Evolutionary conservation across 2,329 filamentous ascomycete species (phyloP), one percentile per base, ranked within the genome.

Genomic region (Fusarium continuum): DNA sequence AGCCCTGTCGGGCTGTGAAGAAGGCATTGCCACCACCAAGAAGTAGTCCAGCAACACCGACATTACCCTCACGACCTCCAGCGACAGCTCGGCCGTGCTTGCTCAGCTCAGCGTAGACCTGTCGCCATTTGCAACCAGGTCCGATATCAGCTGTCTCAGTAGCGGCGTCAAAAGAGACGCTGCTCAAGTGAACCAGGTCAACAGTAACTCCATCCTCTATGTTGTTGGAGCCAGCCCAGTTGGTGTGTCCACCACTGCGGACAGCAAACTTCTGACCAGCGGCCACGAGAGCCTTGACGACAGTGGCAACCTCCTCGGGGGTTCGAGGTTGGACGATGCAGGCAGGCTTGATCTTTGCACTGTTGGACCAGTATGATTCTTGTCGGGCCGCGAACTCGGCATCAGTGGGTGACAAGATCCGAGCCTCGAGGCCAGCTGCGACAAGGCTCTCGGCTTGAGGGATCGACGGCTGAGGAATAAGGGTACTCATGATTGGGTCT

Each of bases 121-220:
- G 50, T 4, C 43, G 34, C 82, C 82, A 84, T 9, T 76, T 70
- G 28, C 76, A 74, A 4, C 81, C 83, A 1, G 77, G 67, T 1
- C 81, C 82, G 13, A 84, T 71, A 14, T 71, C 74, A 6, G 78
- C 77, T 3, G 73, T 76, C 2, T 73, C 73, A 35, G 78, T 74
- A 11, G 53, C 45, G 2, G 36, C 39, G 22, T 65, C 47, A 16
- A 68, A 57, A 2, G 55, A 45, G 5, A 68, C 52, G 19, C 45
- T 25, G 32, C 66, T 61, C 13, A 72, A 44, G 19, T 57, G 46
- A 4, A 45, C 54, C 6, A 58, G 44, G 38, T 57, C 55, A 34
- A 58, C 6, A 1, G 55, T 58, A 3, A 58, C 55, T 9, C 55
- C 55, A 13, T 34, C 44, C 19, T 57, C 35, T 11, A 58, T 58